phyloP scores from a whole-genome alignment of 257 asterid species.

The Solanum lignicaule region DNA sequence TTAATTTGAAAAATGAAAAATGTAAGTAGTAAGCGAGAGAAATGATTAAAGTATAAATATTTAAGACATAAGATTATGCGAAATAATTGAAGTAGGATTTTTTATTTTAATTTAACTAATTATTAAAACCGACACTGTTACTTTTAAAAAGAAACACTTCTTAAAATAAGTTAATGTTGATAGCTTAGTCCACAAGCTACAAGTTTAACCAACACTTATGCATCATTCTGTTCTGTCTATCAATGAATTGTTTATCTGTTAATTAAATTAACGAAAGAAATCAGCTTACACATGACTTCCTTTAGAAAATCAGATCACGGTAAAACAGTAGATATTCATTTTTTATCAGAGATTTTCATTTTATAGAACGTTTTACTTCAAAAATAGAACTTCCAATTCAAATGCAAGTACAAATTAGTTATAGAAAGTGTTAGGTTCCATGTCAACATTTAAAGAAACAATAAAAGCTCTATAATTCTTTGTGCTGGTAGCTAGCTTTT shows the following conservation, averaged over 20 bases:
- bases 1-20: too few relatives aligned
- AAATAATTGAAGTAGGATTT: background rate
- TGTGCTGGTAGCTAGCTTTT: background rate
- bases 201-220: background rate
- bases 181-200: background rate
- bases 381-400: too few relatives aligned
- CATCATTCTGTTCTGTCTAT: background rate
- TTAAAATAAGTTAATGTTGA: background rate
- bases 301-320: background rate
- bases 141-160: background rate
- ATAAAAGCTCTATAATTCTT: background rate
- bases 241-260: background rate
- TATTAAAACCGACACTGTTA: background rate
- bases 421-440: background rate
- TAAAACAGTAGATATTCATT: fast-evolving
- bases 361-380: too few relatives aligned
- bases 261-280: background rate
- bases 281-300: background rate
- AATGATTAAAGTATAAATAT: background rate
- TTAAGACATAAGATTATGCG: background rate
- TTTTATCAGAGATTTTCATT: background rate
- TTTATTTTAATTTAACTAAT: background rate
- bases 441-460: background rate
- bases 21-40: background rate
- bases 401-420: background rate